A percentile compares a stretch with the other conserved stretches of the same genome.
Evolutionary conservation across 495 filamentous ascomycete genomes (phyloP).

Genomic region (Aspergillus taichungensis): DNA sequence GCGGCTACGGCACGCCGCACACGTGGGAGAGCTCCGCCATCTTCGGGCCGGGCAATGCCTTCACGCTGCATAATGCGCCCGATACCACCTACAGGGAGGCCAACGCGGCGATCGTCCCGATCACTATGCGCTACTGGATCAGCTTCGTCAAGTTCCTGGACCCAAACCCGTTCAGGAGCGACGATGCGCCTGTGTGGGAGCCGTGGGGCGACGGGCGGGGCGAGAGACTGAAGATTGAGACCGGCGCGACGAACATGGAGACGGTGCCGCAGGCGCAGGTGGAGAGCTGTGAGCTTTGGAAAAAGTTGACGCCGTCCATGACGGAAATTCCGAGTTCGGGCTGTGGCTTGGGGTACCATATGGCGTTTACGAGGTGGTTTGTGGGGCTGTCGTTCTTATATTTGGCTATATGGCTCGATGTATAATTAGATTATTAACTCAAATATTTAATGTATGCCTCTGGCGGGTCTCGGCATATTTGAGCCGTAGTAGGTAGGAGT

Average conservation of each 20-base stretch:
- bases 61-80: slow-evolving; percentile 6
- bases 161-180: slow-evolving; percentile 42
- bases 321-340: no score
- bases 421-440: no score
- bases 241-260: slow-evolving; percentile 49
- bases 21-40: slow-evolving; percentile 53
- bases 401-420: no score
- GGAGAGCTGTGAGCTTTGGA: slow-evolving; percentile 39
- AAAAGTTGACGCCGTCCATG: slow-evolving; percentile 4
- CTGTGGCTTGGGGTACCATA: no score
- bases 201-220: slow-evolving; percentile 18
- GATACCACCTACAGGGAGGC: slow-evolving; percentile 15
- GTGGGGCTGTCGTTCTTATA: no score
- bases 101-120: slow-evolving; percentile 41
- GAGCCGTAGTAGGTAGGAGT: no score
- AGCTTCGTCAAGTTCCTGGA: slow-evolving; percentile 54
- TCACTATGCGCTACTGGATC: slow-evolving; percentile 54
- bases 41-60: slow-evolving; percentile 28
- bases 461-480: no score
- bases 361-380: no score
- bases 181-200: slow-evolving; percentile 35
- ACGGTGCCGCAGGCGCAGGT: slow-evolving; percentile 28
- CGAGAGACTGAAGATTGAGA: slow-evolving; percentile 36
- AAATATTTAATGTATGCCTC: no score
- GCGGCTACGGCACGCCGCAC: slow-evolving; percentile 57